Evolutionary conservation across 495 filamentous ascomycete genomes (phyloP), one percentile per base, ranked within the genome.

Genomic region (Bacidia rubella): DNA sequence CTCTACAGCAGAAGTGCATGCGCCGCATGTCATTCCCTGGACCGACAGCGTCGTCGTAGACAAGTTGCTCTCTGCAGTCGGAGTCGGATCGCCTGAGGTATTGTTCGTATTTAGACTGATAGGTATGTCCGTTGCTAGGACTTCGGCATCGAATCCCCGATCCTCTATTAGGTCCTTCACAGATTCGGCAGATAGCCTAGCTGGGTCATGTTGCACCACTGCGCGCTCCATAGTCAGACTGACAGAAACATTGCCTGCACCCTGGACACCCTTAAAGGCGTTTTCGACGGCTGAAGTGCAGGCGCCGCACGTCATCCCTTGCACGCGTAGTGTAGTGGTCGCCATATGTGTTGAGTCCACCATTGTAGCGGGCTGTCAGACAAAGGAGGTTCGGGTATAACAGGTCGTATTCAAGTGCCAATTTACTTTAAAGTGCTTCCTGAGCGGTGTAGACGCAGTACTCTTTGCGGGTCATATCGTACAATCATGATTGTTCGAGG

Each of bases 1-100:
- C 66, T 96, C 87, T 19, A 98, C 78, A 0, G 90, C 87, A 47
- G 87, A 86, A 7, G 90, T 95, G 62, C 90, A 98, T 29, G 90
- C 88, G 41, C 90, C 90, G 62, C 90, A 96, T 5, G 92, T 97
- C 92, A 98, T 98, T 23, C 92, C 92, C 57, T 89, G 85, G n/a
- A 97, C 81, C 17, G 86, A 82, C 41, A 97, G 68, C 0, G 86
- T 98, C 10, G 89, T 96, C 3, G 76, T 80, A 9, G 80, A 81
- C 11, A 11, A 11, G 11, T 27, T 24, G 5, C 11, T 11, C 20
- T 47, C 45, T n/a, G 4, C 20, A n/a, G 20, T 17, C 20, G 45
- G 22, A n/a, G 7, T 26, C 2, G 22, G 7, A 4, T 24, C 3
- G 19, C 22, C 45, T 12, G 41, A 21, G 7, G 19, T 11, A 11